Percentiles rank a stretch among this genome's conserved stretches.
These are phyloP conservation scores for Notholithocarpus densiflorus DNA, from an alignment of 306 rosid species.

Conservation along the genomic window DNA sequence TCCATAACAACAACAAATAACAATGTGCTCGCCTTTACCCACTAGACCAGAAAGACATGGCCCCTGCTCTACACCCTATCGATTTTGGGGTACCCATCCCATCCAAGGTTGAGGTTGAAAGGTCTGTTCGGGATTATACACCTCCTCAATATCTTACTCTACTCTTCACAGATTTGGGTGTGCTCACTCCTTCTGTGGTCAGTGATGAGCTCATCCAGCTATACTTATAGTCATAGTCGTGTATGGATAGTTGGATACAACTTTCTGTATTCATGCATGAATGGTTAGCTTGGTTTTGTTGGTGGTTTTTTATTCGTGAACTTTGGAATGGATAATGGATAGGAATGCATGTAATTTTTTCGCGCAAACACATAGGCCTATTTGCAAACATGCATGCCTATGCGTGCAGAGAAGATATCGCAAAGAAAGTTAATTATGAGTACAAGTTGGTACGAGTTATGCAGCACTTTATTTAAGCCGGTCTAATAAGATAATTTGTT, in stretches of 20 bases:
- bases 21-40: slow-evolving; percentile 78
- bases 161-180: slow-evolving; percentile 93
- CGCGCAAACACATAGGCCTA: background rate
- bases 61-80: slow-evolving; percentile 77
- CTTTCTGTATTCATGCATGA: background rate
- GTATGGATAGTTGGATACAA: too few species aligned
- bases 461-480: too few species aligned
- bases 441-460: too few species aligned
- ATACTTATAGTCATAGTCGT: slow-evolving; percentile 44
- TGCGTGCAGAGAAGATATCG: background rate
- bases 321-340: background rate
- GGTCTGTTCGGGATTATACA: slow-evolving; percentile 91
- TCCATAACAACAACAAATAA: too few species aligned
- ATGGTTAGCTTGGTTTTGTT: background rate
- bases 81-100: slow-evolving; percentile 95
- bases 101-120: slow-evolving; percentile 91
- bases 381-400: background rate
- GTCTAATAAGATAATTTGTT: too few species aligned
- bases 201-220: slow-evolving; percentile 97
- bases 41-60: slow-evolving; percentile 92
- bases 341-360: background rate
- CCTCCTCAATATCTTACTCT: slow-evolving; percentile 92
- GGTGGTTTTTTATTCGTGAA: background rate
- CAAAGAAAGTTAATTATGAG: too few species aligned
- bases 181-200: slow-evolving; percentile 93